Evolutionary conservation across 2,329 filamentous ascomycete species (phyloP).

Genomic region (Ophiocordyceps camponoti-saundersi): DNA sequence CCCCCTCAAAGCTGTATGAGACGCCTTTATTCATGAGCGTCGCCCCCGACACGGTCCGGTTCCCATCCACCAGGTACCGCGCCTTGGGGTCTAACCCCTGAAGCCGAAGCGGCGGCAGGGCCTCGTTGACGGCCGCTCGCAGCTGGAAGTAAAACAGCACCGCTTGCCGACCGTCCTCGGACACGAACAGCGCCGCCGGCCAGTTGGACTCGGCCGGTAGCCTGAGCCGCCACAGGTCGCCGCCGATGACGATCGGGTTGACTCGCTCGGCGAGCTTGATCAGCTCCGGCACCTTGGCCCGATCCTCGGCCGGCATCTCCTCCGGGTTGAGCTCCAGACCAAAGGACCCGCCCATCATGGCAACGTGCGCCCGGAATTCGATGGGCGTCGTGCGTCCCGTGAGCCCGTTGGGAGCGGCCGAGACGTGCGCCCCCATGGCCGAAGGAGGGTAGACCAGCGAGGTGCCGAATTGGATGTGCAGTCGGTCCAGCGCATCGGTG

Average conservation of each 20-base stretch:
- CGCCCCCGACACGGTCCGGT: constrained; percentile 34
- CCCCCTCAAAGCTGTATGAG: constrained; percentile 30
- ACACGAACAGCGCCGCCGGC: constrained; percentile 43
- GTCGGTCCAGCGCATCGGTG: constrained; percentile 43
- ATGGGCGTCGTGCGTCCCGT: constrained; percentile 38
- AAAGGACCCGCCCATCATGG: constrained; percentile 53
- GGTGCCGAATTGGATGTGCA: constrained; percentile 47
- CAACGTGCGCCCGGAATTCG: constrained; percentile 45
- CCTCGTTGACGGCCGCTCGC: constrained; percentile 30
- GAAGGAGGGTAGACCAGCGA: constrained; percentile 45
- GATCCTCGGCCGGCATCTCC: constrained; percentile 32
- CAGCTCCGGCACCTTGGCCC: constrained; percentile 31
- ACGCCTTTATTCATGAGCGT: constrained; percentile 47
- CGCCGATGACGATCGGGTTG: constrained; percentile 40
- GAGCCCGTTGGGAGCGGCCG: constrained; percentile 39
- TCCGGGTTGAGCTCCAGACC: constrained; percentile 45
- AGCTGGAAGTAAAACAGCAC: constrained; percentile 47
- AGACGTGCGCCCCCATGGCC: constrained; percentile 49
- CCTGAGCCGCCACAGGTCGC: constrained; percentile 41
- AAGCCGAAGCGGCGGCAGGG: constrained; percentile 30
- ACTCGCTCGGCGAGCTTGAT: constrained; percentile 36
- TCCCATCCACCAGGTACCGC: constrained; percentile 34
- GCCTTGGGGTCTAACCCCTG: constrained; percentile 38
- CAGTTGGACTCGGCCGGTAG: constrained; percentile 42
- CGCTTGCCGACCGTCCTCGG: constrained; percentile 27